Evolutionary conservation across 2,329 filamentous ascomycete genomes (phyloP), one percentile per base, ranked within the genome.

Genomic region (Botryosphaeria dothidea): DNA sequence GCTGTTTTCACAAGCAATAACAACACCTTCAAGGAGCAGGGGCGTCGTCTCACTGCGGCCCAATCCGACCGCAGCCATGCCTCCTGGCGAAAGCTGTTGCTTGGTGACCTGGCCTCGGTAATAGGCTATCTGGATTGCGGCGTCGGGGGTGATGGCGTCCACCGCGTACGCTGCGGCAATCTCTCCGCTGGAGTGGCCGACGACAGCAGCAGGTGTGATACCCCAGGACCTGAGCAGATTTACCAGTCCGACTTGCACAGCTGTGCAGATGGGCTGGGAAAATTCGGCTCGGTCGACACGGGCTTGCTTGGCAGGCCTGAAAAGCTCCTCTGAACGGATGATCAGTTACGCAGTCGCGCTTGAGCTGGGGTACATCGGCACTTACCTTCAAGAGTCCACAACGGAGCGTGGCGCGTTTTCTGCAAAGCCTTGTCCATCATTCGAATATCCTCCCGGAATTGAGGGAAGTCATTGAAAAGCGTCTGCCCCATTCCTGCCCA

Each of bases 131-230:
- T 66, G 61, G 67, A 72, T 71, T 3, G 72, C 70, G 31, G 66
- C 58, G 4, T 70, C 67, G 23, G 69, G 65, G 3, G 64, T 63
- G 19, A 69, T 62, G 25, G 46, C 66, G 4, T 70, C 71, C 1
- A 64, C 62, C 4, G 70, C 69, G 60, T 72, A 74, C 2, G 72
- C 71, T 13, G 72, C 73, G 8, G 65, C 73, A 41, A 75, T 74
- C 43, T 75, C 73, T 4, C 73, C 73, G 13, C 66, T 66, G 4
- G 72, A 74, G 62, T 75, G 73, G 3, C 73, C 73, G 15, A 68
- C 64, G 34, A 74, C 73, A 8, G 70, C 69, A 3, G 62, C 45
- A 15, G 72, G 70, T 1, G 15, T 27, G 11, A 75, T 67, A 4
- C 67, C 67, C 73, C 72, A 75, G 4, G 70, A 68, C 19, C 36